These are phyloP conservation scores for Colletotrichum sp. DNA, from an alignment of 2,329 filamentous ascomycete species.

Conservation along the genomic window DNA sequence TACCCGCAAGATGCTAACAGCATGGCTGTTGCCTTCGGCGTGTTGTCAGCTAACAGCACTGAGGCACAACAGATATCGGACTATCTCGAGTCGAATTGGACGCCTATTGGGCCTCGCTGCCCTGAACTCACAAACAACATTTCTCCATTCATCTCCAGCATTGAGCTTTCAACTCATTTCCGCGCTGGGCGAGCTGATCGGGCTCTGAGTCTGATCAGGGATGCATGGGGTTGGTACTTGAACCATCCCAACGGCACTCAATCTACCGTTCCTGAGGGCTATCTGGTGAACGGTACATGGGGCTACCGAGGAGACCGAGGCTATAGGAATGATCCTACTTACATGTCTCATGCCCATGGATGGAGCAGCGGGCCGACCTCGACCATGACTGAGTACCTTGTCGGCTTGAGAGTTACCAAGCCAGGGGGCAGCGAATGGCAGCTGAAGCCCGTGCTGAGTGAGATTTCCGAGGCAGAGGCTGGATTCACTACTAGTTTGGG, in stretches of 20 bases:
- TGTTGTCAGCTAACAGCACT: background rate
- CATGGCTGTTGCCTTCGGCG: constrained; percentile 51
- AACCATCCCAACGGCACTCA: constrained; percentile 61
- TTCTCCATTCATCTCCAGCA: constrained; percentile 61
- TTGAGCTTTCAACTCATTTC: constrained; percentile 64
- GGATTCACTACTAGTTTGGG: background rate
- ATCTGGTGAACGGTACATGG: constrained; percentile 58
- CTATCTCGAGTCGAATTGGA: constrained; percentile 56
- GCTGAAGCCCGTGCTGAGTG: background rate
- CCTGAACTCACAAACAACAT: constrained; percentile 65
- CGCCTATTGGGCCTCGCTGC: constrained; percentile 56
- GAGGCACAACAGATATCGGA: constrained; percentile 45
- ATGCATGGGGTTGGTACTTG: constrained; percentile 65
- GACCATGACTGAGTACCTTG: constrained; percentile 45
- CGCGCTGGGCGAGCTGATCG: constrained; percentile 48
- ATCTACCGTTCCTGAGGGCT: constrained; percentile 65
- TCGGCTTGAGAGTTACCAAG: constrained; percentile 35
- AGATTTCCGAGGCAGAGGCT: background rate
- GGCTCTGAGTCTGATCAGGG: constrained; percentile 59
- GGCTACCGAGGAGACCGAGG: constrained; percentile 57
- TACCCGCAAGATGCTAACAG: constrained; percentile 66
- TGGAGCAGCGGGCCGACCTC: constrained; percentile 53
- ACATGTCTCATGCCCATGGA: constrained; percentile 52
- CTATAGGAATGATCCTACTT: constrained; percentile 50
- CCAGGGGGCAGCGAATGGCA: background rate